A percentile compares a stretch with the other conserved stretches of the same genome.
Conservation (phyloP, 257 asterid species). For the Solanum lycopersicoides region DNA sequence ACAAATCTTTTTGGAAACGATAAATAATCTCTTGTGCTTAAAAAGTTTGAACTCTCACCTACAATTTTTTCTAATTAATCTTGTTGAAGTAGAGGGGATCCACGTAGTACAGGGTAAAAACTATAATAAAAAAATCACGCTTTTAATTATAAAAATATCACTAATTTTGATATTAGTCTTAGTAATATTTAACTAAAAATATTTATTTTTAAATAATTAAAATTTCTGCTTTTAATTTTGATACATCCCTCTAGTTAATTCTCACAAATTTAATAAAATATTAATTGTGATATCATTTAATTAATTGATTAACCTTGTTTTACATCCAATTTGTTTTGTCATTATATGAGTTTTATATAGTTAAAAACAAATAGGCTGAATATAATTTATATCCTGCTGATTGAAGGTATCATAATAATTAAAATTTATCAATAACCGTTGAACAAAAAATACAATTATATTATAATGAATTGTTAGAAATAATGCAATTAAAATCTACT, state of each 20-base stretch:
- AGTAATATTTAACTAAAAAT: background rate
- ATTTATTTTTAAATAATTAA: background rate
- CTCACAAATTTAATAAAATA: background rate
- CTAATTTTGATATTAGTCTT: background rate
- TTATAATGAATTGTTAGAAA: background rate
- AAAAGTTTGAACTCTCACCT: background rate
- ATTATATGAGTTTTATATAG: background rate
- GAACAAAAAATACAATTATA: background rate
- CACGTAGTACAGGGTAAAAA: background rate
- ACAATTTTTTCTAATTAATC: background rate
- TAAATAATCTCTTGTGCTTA: background rate
- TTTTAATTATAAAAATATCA: background rate
- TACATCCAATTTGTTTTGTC: background rate
- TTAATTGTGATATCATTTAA: background rate
- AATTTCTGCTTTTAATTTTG: background rate
- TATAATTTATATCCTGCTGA: background rate
- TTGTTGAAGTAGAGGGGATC: background rate
- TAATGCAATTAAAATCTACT: background rate
- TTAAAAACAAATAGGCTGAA: background rate
- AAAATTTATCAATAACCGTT: background rate
- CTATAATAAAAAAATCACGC: too few relatives aligned
- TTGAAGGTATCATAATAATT: background rate
- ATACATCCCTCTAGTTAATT: background rate
- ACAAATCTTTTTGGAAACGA: background rate
- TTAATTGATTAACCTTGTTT: background rate